phyloP scores from a whole-genome alignment of 352 stramenopile species.

The Blastocystis sp. region DNA sequence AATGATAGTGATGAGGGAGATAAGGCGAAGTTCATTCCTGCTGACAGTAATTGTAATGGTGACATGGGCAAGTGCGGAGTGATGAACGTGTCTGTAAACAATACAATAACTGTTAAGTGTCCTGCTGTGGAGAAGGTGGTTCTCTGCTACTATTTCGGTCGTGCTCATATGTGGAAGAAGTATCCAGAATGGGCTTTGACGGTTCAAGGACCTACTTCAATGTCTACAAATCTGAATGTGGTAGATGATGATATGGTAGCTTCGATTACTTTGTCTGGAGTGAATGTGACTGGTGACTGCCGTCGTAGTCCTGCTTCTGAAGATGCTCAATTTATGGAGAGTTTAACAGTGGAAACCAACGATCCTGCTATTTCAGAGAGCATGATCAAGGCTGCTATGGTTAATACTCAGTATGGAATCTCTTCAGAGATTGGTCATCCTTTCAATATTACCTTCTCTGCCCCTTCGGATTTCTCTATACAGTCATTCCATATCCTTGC shows the following conservation, averaged over 20 bases:
- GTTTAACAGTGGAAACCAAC: neutral
- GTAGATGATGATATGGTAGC: conserved; percentile 20
- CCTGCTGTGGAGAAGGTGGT: neutral
- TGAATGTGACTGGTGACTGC: conserved; percentile 4
- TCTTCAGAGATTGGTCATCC: conserved; percentile 43
- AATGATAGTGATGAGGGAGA: conserved; percentile 39
- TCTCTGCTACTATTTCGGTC: conserved; percentile 56
- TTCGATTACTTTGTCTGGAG: neutral
- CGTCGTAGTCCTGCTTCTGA: neutral
- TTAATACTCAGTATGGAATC: conserved; percentile 45
- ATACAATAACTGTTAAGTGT: neutral
- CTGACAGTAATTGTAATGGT: neutral
- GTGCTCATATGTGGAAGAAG: conserved; percentile 5
- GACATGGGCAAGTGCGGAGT: conserved; percentile 38
- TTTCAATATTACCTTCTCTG: conserved; percentile 9
- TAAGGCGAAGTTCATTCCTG: conserved; percentile 35
- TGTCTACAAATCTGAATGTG: conserved; percentile 12
- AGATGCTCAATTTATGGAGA: neutral
- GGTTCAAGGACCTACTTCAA: neutral
- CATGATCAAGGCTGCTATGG: conserved; percentile 8
- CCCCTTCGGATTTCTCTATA: neutral
- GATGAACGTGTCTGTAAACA: neutral
- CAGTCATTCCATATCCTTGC: neutral
- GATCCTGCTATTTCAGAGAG: neutral
- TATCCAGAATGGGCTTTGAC: neutral